Evolutionary conservation across 306 rosid species (phyloP).

Genomic region (Glycine tomentella): DNA sequence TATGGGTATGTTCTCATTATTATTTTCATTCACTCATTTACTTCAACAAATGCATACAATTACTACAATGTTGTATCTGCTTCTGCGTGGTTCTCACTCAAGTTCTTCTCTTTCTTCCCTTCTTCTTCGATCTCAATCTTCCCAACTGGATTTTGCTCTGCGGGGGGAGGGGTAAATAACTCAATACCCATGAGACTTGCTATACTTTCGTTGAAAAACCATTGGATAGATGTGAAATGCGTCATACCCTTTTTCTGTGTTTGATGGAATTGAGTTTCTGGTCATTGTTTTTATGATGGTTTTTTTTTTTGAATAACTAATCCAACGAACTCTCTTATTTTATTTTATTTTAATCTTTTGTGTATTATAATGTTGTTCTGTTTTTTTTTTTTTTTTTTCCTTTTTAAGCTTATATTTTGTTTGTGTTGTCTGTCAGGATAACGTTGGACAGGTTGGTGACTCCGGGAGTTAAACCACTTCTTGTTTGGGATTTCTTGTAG

Average conservation of each 20-base stretch:
- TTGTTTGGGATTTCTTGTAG: slow-evolving; percentile 33
- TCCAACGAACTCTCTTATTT: slow-evolving; percentile 34
- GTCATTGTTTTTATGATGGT: background rate
- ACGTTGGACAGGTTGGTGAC: slow-evolving; percentile 50
- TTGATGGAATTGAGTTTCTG: slow-evolving; percentile 27
- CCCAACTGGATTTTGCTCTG: background rate
- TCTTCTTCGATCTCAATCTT: slow-evolving; percentile 8
- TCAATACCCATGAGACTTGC: background rate
- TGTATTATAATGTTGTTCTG: background rate
- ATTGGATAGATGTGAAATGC: background rate
- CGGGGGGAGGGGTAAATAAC: slow-evolving; percentile 1
- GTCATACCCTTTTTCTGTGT: slow-evolving; percentile 5
- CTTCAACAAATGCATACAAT: background rate
- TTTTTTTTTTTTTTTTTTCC: background rate
- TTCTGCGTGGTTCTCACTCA: slow-evolving; percentile 30
- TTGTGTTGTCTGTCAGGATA: slow-evolving; percentile 51
- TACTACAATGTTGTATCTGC: background rate
- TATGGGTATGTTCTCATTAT: slow-evolving; percentile 26
- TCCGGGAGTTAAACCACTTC: slow-evolving; percentile 43
- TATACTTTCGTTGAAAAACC: background rate
- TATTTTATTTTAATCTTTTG: background rate
- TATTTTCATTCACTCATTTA: background rate
- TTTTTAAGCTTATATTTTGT: slow-evolving; percentile 47
- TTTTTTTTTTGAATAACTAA: slow-evolving; percentile 14
- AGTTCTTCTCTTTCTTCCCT: slow-evolving; percentile 5